Percentiles rank a stretch among this genome's conserved stretches.
Evolutionary conservation across 2,329 filamentous ascomycete genomes (phyloP).

Genomic region (Thielaviopsis punctulata): DNA sequence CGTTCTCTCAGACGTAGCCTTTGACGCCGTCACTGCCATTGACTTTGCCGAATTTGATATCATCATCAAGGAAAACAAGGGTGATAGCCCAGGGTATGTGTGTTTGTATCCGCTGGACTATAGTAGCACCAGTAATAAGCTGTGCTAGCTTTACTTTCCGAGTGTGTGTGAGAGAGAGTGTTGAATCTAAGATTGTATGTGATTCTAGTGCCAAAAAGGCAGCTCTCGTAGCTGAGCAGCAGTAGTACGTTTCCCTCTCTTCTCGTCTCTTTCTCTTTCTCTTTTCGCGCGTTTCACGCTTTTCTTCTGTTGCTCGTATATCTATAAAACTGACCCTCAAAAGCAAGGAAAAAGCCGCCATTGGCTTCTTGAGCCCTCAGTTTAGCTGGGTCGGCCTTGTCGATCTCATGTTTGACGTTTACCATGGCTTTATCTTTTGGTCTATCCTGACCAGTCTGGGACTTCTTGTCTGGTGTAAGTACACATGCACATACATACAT

Average conservation of each 20-base stretch:
- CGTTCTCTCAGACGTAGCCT: constrained; percentile 86
- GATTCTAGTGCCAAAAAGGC: constrained; percentile 11
- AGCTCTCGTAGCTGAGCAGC: constrained; percentile 7
- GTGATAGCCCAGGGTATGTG: constrained; percentile 95
- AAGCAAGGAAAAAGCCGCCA: constrained; percentile 61
- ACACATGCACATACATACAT: too few relatives aligned
- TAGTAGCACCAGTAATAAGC: not conserved
- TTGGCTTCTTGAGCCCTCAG: constrained; percentile 48
- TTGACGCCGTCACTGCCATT: constrained; percentile 83
- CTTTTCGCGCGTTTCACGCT: not conserved
- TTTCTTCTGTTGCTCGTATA: not conserved
- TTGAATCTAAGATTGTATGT: constrained; percentile 25
- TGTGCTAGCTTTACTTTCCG: constrained; percentile 13
- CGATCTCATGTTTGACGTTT: constrained; percentile 74
- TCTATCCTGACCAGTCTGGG: constrained; percentile 80
- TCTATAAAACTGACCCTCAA: constrained; percentile 6
- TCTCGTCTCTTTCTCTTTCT: constrained; percentile 14
- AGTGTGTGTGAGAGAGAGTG: too few relatives aligned
- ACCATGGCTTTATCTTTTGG: constrained; percentile 96
- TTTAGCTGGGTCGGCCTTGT: constrained; percentile 62
- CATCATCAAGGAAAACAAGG: constrained; percentile 74
- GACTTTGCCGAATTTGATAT: constrained; percentile 86
- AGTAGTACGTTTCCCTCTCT: constrained; percentile 22
- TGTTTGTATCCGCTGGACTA: constrained; percentile 58
- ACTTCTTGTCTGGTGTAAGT: constrained; percentile 82